Evolutionary conservation across 2,329 filamentous ascomycete species (phyloP).

Genomic region (Penicillium janthinellum): DNA sequence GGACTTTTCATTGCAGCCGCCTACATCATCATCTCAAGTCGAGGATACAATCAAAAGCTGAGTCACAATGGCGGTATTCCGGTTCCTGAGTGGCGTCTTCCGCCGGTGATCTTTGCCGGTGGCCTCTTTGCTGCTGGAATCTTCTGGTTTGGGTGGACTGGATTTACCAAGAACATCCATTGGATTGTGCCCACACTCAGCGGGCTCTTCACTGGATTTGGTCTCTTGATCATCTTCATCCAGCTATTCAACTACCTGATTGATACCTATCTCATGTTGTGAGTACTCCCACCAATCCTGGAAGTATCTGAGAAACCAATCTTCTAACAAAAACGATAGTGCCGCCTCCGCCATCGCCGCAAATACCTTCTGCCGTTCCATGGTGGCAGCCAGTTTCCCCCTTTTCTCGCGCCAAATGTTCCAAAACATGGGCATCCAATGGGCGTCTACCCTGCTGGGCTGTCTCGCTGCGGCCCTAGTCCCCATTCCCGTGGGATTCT

Average conservation of each 20-base stretch:
- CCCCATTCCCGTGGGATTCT: slow-evolving; percentile 44
- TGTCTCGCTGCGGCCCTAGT: slow-evolving; percentile 38
- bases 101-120: slow-evolving; percentile 56
- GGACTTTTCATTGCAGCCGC: slow-evolving; percentile 70
- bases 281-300: slow-evolving; percentile 19
- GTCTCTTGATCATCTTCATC: slow-evolving; percentile 61
- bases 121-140: slow-evolving; percentile 61
- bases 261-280: slow-evolving; percentile 61
- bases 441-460: slow-evolving; percentile 41
- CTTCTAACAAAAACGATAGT: slow-evolving; percentile 20
- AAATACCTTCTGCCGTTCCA: slow-evolving; percentile 56
- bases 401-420: slow-evolving; percentile 61
- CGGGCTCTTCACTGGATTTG: slow-evolving; percentile 59
- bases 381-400: slow-evolving; percentile 55
- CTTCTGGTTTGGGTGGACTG: slow-evolving; percentile 79
- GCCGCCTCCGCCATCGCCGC: slow-evolving; percentile 58
- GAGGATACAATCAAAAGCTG: slow-evolving; percentile 21
- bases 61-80: slow-evolving; percentile 63
- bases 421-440: slow-evolving; percentile 39
- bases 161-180: slow-evolving; percentile 48
- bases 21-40: slow-evolving; percentile 60
- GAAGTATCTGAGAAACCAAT: not conserved
- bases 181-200: slow-evolving; percentile 46
- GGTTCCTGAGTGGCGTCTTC: slow-evolving; percentile 60
- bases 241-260: slow-evolving; percentile 61